Conservation (phyloP, 164 flowering plant genomes). For the Platanus orientalis region DNA sequence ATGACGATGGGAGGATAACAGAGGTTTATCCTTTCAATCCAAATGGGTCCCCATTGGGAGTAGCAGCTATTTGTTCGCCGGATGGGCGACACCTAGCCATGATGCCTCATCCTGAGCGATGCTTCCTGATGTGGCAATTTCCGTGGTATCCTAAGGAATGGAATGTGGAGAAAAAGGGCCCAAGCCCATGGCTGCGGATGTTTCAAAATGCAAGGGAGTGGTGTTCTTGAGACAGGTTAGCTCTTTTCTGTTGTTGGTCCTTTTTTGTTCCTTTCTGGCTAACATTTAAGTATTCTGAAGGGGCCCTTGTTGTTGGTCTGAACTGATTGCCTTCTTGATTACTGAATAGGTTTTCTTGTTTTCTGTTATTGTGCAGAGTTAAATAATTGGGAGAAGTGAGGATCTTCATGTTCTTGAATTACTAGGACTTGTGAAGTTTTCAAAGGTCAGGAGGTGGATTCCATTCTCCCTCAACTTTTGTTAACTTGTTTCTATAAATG, state of each 20-base stretch:
- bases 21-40: conserved; percentile 82
- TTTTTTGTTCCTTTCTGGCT: too few relatives aligned
- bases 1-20: conserved; percentile 72
- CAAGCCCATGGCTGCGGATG: conserved; percentile 88
- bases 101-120: conserved; percentile 99
- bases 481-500: not conserved
- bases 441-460: not conserved
- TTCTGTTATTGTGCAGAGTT: not conserved
- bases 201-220: conserved; percentile 94
- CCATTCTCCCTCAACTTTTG: not conserved
- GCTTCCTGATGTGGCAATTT: conserved; percentile 96
- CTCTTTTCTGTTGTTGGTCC: not conserved
- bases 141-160: conserved; percentile 93
- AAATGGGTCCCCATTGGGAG: conserved; percentile 88
- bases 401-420: not conserved
- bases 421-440: not conserved
- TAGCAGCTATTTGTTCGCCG: conserved; percentile 88
- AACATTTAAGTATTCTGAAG: too few relatives aligned
- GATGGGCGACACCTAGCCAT: conserved; percentile 95
- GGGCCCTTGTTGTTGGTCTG: too few relatives aligned
- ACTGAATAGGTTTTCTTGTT: not conserved
- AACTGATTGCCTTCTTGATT: not conserved
- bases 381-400: not conserved
- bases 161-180: conserved; percentile 74
- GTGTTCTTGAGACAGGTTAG: conserved; percentile 41